phyloP scores from a whole-genome alignment of 805 yeast species.

The Yamadazyma endophytica region DNA sequence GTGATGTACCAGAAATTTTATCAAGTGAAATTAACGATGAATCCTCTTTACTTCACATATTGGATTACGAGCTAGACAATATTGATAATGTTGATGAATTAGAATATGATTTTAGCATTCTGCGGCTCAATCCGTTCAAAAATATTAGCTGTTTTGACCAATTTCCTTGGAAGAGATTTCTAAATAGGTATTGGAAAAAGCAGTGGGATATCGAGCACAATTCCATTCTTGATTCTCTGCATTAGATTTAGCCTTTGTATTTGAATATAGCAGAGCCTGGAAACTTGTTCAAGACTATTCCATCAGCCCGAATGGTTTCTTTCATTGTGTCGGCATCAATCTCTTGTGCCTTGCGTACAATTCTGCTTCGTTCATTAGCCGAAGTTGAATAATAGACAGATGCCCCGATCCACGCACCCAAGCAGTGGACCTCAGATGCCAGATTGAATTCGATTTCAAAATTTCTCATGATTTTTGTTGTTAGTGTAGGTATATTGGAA shows the following conservation, averaged over 20 bases:
- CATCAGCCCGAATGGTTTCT: slow-evolving; percentile 6
- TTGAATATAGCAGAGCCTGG: too few relatives aligned
- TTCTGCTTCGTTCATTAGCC: slow-evolving; percentile 11
- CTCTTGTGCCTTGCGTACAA: slow-evolving; percentile 16
- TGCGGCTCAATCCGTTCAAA: too few relatives aligned
- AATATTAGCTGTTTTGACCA: too few relatives aligned
- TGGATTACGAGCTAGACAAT: slow-evolving; percentile 13
- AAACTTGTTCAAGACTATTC: slow-evolving; percentile 6
- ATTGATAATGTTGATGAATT: slow-evolving; percentile 40
- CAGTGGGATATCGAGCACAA: too few relatives aligned
- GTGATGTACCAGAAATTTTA: slow-evolving; percentile 9
- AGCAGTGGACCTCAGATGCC: slow-evolving; percentile 7
- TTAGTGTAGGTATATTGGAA: slow-evolving; percentile 20
- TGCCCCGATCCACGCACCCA: slow-evolving; percentile 31
- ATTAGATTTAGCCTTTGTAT: too few relatives aligned
- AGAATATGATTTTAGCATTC: too few relatives aligned
- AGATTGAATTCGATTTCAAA: slow-evolving; percentile 1
- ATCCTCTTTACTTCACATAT: slow-evolving; percentile 12
- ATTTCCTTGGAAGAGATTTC: too few relatives aligned
- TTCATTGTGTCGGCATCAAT: slow-evolving; percentile 16
- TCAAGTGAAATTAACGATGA: slow-evolving; percentile 6
- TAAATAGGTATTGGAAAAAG: too few relatives aligned
- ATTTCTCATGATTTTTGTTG: slow-evolving; percentile 12
- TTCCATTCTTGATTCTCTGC: too few relatives aligned
- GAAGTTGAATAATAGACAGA: slow-evolving; percentile 24